Evolutionary conservation across 2,329 filamentous ascomycete genomes (phyloP), one percentile per base, ranked within the genome.

Genomic region (Colletotrichum sp.): DNA sequence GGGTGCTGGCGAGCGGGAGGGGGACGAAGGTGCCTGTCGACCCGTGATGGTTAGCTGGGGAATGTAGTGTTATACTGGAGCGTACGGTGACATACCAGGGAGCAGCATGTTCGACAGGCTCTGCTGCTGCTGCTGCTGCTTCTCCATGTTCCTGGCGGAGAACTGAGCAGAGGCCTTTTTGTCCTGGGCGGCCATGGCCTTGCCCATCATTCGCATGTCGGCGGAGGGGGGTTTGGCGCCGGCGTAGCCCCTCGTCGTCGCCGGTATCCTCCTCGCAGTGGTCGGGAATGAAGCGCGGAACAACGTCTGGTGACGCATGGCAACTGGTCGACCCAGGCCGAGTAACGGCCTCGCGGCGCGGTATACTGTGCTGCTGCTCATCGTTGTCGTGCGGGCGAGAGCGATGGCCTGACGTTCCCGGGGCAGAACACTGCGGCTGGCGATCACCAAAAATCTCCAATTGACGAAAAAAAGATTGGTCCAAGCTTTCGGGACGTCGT

Each of bases 11-110:
- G 65, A 83, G 65, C 2, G 86, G 86, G 12, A 89, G 82, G 18
- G 87, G 77, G 61, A 90, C 80, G 70, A 90, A 88, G n/a, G 88
- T 89, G 77, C 86, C 89, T 90, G 73, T 60, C 22, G 15, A 4
- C 4, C 3, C 43, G 10, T 15, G 25, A 6, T 12, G 61, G 32
- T 39, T 39, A 32, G 60, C n/a, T 13, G 18, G 28, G 10, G 58
- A 18, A 39, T 39, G 36, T 1, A 5, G 16, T 39, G 4, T 64
- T 34, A 22, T 16, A 9, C 8, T 30, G 18, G 58, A 27, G 15
- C n/a, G 27, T 6, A 22, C 18, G 7, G 25, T 7, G 10, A 67
- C 70, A 30, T 34, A 75, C 73, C 73, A 25, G 73, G 73, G 56
- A 75, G 69, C 62, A 75, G 32, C 4, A 75, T 58, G 27, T 72